A percentile compares a stretch with the other conserved stretches of the same genome.
phyloP scores from a whole-genome alignment of 108 stramenopile genomes.

The Nannochloropsis gaditana region DNA sequence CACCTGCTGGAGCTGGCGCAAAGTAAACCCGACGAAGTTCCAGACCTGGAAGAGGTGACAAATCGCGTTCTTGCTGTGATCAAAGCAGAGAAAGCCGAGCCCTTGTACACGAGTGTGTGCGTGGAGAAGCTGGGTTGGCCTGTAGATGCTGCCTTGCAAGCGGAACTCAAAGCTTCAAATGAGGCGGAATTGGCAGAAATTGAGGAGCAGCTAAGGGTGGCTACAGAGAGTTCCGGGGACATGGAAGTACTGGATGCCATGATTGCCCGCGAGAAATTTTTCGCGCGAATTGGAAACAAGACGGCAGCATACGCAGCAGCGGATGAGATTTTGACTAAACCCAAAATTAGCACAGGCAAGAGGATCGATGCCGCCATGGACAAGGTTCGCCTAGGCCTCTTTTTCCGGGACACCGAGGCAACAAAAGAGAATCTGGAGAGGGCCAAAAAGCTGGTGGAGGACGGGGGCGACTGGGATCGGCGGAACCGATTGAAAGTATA shows the following conservation, averaged over 20 bases:
- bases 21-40: not conserved
- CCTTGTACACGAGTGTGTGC: constrained; percentile 22
- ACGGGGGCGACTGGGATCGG: constrained; percentile 96
- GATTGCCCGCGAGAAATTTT: constrained; percentile 73
- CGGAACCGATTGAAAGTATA: constrained; percentile 89
- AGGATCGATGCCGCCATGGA: constrained; percentile 91
- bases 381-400: constrained; percentile 71
- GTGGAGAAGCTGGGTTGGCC: constrained; percentile 24
- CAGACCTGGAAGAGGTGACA: not conserved
- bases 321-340: constrained; percentile 66
- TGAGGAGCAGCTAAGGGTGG: constrained; percentile 55
- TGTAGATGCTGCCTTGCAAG: constrained; percentile 28
- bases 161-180: constrained; percentile 36
- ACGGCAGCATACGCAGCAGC: constrained; percentile 73
- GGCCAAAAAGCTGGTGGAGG: constrained; percentile 48
- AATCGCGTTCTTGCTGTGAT: not conserved
- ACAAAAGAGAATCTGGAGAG: constrained; percentile 57
- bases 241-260: constrained; percentile 92
- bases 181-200: constrained; percentile 22
- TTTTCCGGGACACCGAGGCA: constrained; percentile 64
- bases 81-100: constrained; percentile 25
- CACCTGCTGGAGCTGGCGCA: not conserved
- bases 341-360: constrained; percentile 87
- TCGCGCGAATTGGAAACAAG: constrained; percentile 69
- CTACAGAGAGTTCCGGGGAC: constrained; percentile 86